These are phyloP conservation scores for Fusarium globosum DNA, from an alignment of 2,329 filamentous ascomycete species.

Conservation along the genomic window DNA sequence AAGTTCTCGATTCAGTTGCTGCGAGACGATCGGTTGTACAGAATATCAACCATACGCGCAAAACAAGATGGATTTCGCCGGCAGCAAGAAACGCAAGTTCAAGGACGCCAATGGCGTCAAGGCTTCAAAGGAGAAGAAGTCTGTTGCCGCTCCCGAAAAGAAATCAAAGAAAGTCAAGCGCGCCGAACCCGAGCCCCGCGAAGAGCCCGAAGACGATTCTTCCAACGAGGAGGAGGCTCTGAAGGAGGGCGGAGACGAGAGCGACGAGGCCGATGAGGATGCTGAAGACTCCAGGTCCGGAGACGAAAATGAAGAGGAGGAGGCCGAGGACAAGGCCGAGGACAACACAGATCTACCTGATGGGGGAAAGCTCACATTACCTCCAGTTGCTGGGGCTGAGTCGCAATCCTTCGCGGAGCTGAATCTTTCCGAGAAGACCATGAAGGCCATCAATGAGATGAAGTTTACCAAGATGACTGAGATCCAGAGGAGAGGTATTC, in stretches of 20 bases:
- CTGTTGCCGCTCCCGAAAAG: constrained; percentile 45
- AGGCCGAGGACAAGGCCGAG: constrained; percentile 40
- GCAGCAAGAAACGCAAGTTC: constrained; percentile 59
- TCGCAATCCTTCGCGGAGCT: constrained; percentile 82
- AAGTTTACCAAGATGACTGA: constrained; percentile 95
- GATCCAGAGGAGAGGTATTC: constrained; percentile 89
- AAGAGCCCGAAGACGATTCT: constrained; percentile 41
- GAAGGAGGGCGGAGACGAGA: constrained; percentile 41
- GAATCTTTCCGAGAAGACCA: constrained; percentile 87
- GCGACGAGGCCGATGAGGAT: constrained; percentile 47
- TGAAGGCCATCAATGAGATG: constrained; percentile 90
- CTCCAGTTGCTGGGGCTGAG: constrained; percentile 64
- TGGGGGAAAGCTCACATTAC: constrained; percentile 59
- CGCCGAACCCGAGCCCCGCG: constrained; percentile 45
- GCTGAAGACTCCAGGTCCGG: constrained; percentile 47
- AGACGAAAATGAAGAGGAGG: constrained; percentile 43
- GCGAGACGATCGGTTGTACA: constrained; percentile 16
- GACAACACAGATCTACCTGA: constrained; percentile 52
- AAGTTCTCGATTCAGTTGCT: constrained; percentile 37
- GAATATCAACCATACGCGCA: constrained; percentile 26
- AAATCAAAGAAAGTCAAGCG: constrained; percentile 59
- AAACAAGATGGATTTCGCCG: constrained; percentile 50
- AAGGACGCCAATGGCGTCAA: constrained; percentile 50
- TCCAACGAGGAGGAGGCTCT: constrained; percentile 45
- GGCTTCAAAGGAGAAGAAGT: constrained; percentile 38